These are phyloP conservation scores for Ophiocordyceps camponoti-saundersi DNA, from an alignment of 2,329 filamentous ascomycete genomes.

Conservation along the genomic window DNA sequence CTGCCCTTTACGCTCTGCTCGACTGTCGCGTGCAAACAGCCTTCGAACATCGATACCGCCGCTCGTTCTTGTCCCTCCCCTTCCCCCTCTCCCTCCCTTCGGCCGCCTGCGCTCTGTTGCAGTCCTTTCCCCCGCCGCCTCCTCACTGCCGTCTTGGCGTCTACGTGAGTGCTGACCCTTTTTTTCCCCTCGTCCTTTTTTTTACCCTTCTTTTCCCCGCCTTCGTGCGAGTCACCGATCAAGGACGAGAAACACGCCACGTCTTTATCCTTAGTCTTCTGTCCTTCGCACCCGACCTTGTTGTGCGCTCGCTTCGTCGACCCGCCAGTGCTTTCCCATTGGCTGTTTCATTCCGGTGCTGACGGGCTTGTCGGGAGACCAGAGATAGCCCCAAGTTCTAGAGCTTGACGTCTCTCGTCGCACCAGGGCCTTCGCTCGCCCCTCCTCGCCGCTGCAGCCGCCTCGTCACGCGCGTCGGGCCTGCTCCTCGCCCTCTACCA, in stretches of 20 bases:
- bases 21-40: background rate
- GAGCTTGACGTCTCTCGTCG: constrained; percentile 6
- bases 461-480: constrained; percentile 12
- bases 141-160: background rate
- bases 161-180: background rate
- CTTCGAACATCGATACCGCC: background rate
- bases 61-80: background rate
- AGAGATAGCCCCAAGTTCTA: constrained; percentile 14
- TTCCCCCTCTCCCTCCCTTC: too few species aligned
- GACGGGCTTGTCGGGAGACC: constrained; percentile 1
- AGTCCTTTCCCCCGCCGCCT: background rate
- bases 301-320: background rate
- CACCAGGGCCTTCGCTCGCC: constrained; percentile 4
- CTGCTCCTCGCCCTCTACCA: constrained; percentile 8
- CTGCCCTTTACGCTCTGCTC: background rate
- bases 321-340: background rate
- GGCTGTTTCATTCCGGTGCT: background rate
- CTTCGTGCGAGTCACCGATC: background rate
- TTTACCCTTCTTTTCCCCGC: background rate
- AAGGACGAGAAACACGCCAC: background rate
- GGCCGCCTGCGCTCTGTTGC: background rate
- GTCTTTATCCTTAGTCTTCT: background rate
- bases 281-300: background rate
- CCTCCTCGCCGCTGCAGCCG: constrained; percentile 9
- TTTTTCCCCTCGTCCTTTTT: background rate